Base-by-base conservation (phyloP, 192 early-diverging fungal genomes). In the Pilaira anomala region DNA sequence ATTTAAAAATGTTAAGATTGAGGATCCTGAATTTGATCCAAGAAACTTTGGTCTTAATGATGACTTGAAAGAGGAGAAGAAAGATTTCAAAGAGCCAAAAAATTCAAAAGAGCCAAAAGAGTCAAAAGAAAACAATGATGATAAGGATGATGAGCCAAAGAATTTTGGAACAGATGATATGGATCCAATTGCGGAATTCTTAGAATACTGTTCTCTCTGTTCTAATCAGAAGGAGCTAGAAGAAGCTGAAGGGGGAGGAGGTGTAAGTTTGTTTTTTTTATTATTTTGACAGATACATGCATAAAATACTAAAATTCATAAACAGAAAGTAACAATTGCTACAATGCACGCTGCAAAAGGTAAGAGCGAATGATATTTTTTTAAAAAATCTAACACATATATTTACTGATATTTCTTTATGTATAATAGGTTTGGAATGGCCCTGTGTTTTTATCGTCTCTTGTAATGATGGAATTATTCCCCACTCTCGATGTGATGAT, bases 301-400 rank as follows among this genome's bases (percentile, higher is more conserved):
- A 26, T 8, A 24, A 36, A 0, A 36, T 9, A 36, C 30, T 33
- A 4, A 4, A 36, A 36, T 9, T 36, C 30, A 36, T 36, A 3
- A 36, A n/a, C 19, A 65, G 64, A 42, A 28, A 33, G 67, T 68
- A 7, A 68, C 67, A 2, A 42, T 68, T 18, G 39, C 42, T 21
- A 68, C 67, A 5, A 44, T 62, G 4, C 67, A 68, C 24, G 19
- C 60, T 1, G 58, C 67, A 7, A 68, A 68, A 54, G 66, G 66
- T 60, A 57, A n/a, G n/a, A n/a, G n/a, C n/a, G n/a, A n/a, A n/a
- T n/a, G n/a, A n/a, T n/a, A n/a, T 2, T 40, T 33, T 28, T 16
- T 22, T 9, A 11, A 8, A 0, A 13, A 9, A 6, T 2, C 0
- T 46, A 24, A 52, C 22, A 55, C 39, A 25, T 44, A 29, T 11